Percentiles rank a stretch among this genome's conserved stretches.
Conservation (phyloP, 345 rosid species). For the Geranium brycei region DNA sequence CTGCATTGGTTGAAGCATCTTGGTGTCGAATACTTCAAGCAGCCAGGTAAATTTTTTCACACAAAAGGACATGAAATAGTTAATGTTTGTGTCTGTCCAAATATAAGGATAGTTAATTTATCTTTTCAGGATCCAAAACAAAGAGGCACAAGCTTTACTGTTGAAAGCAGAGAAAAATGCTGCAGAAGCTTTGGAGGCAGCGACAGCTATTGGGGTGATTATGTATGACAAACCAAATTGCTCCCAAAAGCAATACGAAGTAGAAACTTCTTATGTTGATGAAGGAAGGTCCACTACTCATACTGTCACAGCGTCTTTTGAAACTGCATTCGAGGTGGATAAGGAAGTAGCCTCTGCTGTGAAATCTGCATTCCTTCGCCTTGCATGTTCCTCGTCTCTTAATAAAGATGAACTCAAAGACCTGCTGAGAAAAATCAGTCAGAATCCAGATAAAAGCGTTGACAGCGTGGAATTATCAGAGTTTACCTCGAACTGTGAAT, state of each 20-base stretch:
- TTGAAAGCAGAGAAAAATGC: slow-evolving; percentile 62
- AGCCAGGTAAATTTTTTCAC: slow-evolving; percentile 45
- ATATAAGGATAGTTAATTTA: neutral
- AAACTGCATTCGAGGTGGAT: slow-evolving; percentile 84
- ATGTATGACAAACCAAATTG: slow-evolving; percentile 67
- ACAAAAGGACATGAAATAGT: neutral
- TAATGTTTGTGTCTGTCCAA: neutral
- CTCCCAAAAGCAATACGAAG: slow-evolving; percentile 36
- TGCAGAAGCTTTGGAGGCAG: slow-evolving; percentile 76
- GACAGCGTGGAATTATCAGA: slow-evolving; percentile 33
- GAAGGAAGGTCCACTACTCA: slow-evolving; percentile 54
- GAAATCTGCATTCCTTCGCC: slow-evolving; percentile 58
- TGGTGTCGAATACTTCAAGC: slow-evolving; percentile 85
- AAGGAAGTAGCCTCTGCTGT: slow-evolving; percentile 90
- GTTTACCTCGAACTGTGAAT: slow-evolving; percentile 41
- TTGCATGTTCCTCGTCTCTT: slow-evolving; percentile 43
- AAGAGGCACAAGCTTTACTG: slow-evolving; percentile 58
- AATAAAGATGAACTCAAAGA: slow-evolving; percentile 59
- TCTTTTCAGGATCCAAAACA: slow-evolving; percentile 47
- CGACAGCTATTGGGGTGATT: slow-evolving; percentile 71
- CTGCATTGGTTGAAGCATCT: slow-evolving; percentile 86
- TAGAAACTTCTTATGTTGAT: slow-evolving; percentile 35
- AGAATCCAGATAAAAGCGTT: slow-evolving; percentile 49
- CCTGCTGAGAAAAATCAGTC: slow-evolving; percentile 53
- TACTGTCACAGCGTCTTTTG: slow-evolving; percentile 70